A percentile compares a stretch with the other conserved stretches of the same genome.
phyloP scores from a whole-genome alignment of 805 yeast species.

The Wickerhamiella galacta region DNA sequence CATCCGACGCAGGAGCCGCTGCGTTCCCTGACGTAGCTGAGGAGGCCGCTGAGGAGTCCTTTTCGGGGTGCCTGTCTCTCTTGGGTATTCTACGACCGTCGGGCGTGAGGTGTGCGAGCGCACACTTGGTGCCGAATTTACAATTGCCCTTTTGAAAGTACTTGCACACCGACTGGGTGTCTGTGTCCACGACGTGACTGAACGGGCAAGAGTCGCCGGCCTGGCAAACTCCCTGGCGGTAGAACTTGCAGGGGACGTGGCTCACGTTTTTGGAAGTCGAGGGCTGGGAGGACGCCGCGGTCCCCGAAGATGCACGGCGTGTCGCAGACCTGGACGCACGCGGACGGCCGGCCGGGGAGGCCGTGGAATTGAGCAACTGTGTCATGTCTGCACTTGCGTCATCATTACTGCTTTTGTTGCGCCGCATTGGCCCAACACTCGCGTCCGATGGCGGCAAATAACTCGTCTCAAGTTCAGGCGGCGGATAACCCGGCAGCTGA shows the following conservation, averaged over 20 bases:
- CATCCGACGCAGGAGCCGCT: not conserved
- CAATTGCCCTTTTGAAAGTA: conserved; percentile 94
- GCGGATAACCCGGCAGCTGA: too few species aligned
- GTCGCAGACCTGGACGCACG: too few species aligned
- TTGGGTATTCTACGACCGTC: conserved; percentile 68
- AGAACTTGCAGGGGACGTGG: conserved; percentile 95
- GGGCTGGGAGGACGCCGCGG: conserved; percentile 3
- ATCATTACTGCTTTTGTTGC: too few species aligned
- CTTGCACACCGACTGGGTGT: conserved; percentile 53
- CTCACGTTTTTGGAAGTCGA: conserved; percentile 39
- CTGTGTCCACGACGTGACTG: conserved; percentile 41
- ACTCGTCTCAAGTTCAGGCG: too few species aligned
- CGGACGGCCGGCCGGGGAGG: too few species aligned
- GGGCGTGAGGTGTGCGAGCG: conserved; percentile 77
- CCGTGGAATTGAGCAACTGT: too few species aligned
- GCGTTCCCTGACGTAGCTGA: not conserved
- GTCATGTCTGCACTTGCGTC: too few species aligned
- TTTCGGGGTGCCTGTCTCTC: not conserved
- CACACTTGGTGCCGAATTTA: conserved; percentile 88
- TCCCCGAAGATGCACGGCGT: not conserved
- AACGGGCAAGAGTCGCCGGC: conserved; percentile 90
- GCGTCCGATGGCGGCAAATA: too few species aligned
- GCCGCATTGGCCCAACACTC: too few species aligned
- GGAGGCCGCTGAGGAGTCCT: not conserved
- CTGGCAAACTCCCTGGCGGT: conserved; percentile 81